Evolutionary conservation across 163 green algal species (phyloP).

Genomic region (Scenedesmus sp.): DNA sequence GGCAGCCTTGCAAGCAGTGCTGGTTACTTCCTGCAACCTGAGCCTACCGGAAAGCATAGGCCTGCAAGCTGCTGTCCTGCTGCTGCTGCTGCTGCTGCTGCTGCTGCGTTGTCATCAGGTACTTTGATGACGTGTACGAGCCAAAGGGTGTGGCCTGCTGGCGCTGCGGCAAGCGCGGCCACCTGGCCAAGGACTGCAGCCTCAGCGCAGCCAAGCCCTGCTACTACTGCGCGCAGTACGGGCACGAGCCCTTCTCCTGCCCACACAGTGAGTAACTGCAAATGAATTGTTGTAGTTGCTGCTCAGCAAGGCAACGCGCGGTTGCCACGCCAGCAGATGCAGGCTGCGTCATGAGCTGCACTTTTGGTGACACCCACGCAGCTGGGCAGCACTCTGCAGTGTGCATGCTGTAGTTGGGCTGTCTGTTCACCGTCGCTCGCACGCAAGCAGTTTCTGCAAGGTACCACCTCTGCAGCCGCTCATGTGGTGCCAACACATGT

Average conservation of each 20-base stretch:
- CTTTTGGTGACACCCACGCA: not conserved
- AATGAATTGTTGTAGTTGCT: not conserved
- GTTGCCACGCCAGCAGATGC: not conserved
- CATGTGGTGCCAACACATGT: no score
- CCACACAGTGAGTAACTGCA: conserved; percentile 32
- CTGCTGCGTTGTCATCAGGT: not conserved
- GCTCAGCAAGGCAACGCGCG: not conserved
- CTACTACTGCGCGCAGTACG: conserved; percentile 49
- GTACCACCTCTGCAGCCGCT: no score
- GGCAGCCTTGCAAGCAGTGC: no score
- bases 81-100: not conserved
- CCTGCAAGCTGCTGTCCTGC: not conserved
- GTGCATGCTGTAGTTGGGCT: no score
- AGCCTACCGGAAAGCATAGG: not conserved
- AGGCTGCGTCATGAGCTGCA: not conserved
- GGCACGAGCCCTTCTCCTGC: conserved; percentile 33
- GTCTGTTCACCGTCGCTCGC: no score
- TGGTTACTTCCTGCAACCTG: not conserved
- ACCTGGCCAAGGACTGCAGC: conserved; percentile 48
- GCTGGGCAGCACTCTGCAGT: no score
- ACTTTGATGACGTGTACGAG: conserved; percentile 40
- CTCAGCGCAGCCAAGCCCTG: conserved; percentile 30
- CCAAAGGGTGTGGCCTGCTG: conserved; percentile 49
- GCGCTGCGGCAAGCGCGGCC: conserved; percentile 49
- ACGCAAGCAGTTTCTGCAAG: no score